phyloP scores from a whole-genome alignment of 257 asterid species.

The Salvia rosmarinus region DNA sequence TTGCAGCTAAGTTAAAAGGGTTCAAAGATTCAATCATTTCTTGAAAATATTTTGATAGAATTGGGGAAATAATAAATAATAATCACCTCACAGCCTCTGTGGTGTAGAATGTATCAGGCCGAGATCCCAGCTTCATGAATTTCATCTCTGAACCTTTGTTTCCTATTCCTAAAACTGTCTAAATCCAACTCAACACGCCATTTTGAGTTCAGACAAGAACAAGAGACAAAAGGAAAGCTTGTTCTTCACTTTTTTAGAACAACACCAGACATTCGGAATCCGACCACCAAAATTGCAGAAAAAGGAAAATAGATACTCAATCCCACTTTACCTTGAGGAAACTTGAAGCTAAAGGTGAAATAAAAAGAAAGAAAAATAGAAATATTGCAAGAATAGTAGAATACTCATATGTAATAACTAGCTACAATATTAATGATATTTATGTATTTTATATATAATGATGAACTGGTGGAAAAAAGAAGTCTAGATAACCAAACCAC shows the following conservation, averaged over 20 bases:
- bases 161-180: conserved; percentile 2
- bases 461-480: conserved; percentile 9
- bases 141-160: conserved; percentile 54
- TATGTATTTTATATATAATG: conserved; percentile 16
- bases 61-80: neutral
- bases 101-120: conserved; percentile 79
- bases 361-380: neutral
- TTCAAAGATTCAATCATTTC: neutral
- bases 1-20: conserved; percentile 7
- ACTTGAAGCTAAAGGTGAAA: conserved; percentile 41
- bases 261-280: neutral
- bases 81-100: conserved; percentile 74
- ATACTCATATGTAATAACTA: conserved; percentile 20
- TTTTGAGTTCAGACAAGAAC: conserved; percentile 44
- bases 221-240: conserved; percentile 17
- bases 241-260: conserved; percentile 27
- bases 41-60: neutral
- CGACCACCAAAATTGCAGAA: conserved; percentile 13
- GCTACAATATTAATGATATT: conserved; percentile 11
- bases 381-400: conserved; percentile 20
- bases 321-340: conserved; percentile 32
- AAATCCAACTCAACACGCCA: conserved; percentile 38
- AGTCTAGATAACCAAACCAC: conserved; percentile 30
- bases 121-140: conserved; percentile 91
- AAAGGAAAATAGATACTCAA: conserved; percentile 12